These are phyloP conservation scores for Agarophyton chilense DNA, from an alignment of 23 red algal genomes.

Conservation along the genomic window DNA sequence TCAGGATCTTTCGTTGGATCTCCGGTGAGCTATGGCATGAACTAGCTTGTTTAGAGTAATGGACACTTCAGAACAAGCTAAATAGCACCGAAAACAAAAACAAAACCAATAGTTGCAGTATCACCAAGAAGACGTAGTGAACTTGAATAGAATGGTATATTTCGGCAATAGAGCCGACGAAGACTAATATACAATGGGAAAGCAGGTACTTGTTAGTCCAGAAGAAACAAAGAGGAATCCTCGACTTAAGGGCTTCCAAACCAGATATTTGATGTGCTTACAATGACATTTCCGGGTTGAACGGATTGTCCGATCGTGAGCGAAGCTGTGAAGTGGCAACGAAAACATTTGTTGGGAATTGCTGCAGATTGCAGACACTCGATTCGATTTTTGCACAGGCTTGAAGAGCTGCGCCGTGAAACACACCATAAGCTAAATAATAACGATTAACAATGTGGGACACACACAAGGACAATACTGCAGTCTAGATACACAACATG, in stretches of 20 bases:
- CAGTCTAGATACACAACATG: too few relatives aligned
- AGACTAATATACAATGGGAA: too few relatives aligned
- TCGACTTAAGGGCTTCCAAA: too few relatives aligned
- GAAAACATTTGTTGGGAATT: background rate
- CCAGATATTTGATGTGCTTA: background rate
- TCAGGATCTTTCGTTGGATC: background rate
- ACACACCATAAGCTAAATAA: background rate
- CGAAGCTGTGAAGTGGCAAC: background rate
- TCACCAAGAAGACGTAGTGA: too few relatives aligned
- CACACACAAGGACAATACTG: background rate
- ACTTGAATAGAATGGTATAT: too few relatives aligned
- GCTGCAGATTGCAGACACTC: background rate
- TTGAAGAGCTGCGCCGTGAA: too few relatives aligned
- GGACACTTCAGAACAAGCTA: conserved; percentile 9
- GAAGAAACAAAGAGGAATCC: too few relatives aligned
- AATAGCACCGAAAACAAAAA: background rate
- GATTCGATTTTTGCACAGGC: too few relatives aligned
- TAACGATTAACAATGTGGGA: background rate
- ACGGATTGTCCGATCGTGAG: background rate
- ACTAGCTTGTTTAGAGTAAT: conserved; percentile 10
- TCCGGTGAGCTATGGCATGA: too few relatives aligned
- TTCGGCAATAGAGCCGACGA: too few relatives aligned
- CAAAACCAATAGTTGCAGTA: too few relatives aligned
- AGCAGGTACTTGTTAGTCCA: too few relatives aligned
- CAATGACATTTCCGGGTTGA: background rate